These are phyloP conservation scores for Lasiosphaeris hirsuta DNA, from an alignment of 495 filamentous ascomycete species.

Conservation along the genomic window DNA sequence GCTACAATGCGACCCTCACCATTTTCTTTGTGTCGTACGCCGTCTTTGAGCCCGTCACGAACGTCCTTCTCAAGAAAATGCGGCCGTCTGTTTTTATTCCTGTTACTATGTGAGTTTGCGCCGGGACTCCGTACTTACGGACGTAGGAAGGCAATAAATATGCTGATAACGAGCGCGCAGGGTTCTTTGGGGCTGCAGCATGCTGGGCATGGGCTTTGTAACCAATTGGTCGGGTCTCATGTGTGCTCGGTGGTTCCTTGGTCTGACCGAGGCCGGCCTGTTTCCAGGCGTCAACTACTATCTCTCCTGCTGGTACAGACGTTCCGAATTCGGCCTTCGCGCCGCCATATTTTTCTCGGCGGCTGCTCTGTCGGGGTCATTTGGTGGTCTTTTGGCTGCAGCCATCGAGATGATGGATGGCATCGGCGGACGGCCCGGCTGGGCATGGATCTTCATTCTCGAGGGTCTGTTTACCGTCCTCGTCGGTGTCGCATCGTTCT, in stretches of 20 bases:
- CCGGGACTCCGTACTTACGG: neutral
- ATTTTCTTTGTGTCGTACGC: conserved; percentile 95
- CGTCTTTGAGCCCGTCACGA: conserved; percentile 82
- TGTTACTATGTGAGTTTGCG: conserved; percentile 60
- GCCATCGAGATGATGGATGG: conserved; percentile 75
- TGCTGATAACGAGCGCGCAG: conserved; percentile 15
- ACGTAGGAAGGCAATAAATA: neutral
- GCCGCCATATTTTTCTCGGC: conserved; percentile 88
- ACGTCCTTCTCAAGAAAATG: conserved; percentile 76
- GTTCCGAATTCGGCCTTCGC: conserved; percentile 69
- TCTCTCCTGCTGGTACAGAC: conserved; percentile 82
- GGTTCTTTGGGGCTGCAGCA: conserved; percentile 68
- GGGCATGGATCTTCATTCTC: conserved; percentile 84
- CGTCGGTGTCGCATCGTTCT: conserved; percentile 71
- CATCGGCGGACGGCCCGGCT: conserved; percentile 61
- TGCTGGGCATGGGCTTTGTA: conserved; percentile 81
- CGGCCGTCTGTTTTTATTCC: conserved; percentile 57
- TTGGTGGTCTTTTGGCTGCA: conserved; percentile 78
- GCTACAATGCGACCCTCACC: conserved; percentile 72
- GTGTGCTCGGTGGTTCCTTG: conserved; percentile 82
- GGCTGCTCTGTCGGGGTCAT: conserved; percentile 79
- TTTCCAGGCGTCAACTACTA: conserved; percentile 89
- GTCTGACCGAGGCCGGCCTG: conserved; percentile 77
- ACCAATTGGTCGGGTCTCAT: conserved; percentile 75
- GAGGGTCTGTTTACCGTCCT: conserved; percentile 76